Evolutionary conservation across 106 monocot species (phyloP).

Genomic region (Acorus gramineus): DNA sequence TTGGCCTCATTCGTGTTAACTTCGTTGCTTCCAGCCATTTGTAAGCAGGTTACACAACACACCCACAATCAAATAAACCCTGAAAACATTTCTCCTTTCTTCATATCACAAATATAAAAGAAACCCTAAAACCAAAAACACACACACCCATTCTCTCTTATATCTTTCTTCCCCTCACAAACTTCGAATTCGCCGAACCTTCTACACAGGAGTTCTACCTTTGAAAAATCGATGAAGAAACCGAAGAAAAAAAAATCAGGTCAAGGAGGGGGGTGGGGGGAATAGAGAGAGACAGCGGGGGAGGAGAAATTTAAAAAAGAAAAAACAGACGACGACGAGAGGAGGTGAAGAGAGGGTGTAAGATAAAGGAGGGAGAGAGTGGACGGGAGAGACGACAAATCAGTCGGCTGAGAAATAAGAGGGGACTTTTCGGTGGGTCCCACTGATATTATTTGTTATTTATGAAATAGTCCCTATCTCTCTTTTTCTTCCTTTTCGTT

Average conservation of each 20-base stretch:
- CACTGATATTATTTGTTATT: too few species aligned
- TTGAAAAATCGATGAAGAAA: neutral
- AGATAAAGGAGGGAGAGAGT: neutral
- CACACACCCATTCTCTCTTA: too few species aligned
- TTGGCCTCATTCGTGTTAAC: constrained; percentile 75
- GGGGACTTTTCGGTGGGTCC: constrained; percentile 2
- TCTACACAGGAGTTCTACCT: neutral
- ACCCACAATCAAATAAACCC: neutral
- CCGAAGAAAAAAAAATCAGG: neutral
- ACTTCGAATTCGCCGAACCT: neutral
- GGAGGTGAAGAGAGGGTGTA: neutral
- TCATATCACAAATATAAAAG: neutral
- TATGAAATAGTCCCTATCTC: too few species aligned
- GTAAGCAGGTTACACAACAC: neutral
- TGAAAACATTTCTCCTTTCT: constrained; percentile 11
- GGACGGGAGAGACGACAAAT: constrained; percentile 50
- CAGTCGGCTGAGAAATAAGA: constrained; percentile 28
- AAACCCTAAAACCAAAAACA: neutral
- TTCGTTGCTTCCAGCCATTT: constrained; percentile 91
- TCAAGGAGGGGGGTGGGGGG: constrained; percentile 4
- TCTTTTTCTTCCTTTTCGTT: neutral
- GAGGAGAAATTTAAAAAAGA: constrained; percentile 3
- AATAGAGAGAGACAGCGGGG: neutral
- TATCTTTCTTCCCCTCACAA: too few species aligned
- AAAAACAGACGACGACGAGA: neutral